These are phyloP conservation scores for Aureobasidium mangrovei DNA, from an alignment of 2,329 filamentous ascomycete species.

Conservation along the genomic window DNA sequence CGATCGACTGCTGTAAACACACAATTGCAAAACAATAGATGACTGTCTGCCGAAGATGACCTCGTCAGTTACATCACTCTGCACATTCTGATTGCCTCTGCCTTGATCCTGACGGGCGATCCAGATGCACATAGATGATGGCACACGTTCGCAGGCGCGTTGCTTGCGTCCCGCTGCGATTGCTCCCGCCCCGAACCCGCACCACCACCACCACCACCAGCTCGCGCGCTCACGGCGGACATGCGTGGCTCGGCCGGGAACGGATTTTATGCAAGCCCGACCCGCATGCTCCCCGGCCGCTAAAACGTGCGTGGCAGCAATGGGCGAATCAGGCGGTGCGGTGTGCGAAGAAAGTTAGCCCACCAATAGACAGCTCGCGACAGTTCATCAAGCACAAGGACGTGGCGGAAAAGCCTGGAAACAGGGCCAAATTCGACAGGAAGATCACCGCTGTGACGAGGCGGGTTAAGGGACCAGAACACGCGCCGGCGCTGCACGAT, in stretches of 20 bases:
- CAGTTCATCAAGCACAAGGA: neutral
- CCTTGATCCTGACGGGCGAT: neutral
- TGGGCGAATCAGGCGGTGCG: neutral
- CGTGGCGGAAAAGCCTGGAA: too few relatives aligned
- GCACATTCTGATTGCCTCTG: neutral
- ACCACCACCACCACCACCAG: too few relatives aligned
- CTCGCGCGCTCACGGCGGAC: too few relatives aligned
- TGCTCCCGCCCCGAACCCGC: neutral
- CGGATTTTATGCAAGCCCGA: neutral
- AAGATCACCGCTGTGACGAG: too few relatives aligned
- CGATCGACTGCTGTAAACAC: constrained; percentile 8
- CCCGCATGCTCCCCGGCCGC: constrained; percentile 3
- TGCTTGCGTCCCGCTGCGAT: neutral
- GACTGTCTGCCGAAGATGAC: neutral
- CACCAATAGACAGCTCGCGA: neutral
- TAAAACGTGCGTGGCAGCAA: neutral
- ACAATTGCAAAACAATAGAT: neutral
- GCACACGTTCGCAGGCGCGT: neutral
- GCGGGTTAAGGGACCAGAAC: too few relatives aligned
- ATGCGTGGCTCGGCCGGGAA: too few relatives aligned
- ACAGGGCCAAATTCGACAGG: too few relatives aligned
- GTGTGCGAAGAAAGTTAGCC: neutral
- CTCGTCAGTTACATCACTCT: neutral
- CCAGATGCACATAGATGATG: neutral
- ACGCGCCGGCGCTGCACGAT: too few relatives aligned